Evolutionary conservation across 192 early-diverging fungal species (phyloP).

Genomic region (Backusella sp.): DNA sequence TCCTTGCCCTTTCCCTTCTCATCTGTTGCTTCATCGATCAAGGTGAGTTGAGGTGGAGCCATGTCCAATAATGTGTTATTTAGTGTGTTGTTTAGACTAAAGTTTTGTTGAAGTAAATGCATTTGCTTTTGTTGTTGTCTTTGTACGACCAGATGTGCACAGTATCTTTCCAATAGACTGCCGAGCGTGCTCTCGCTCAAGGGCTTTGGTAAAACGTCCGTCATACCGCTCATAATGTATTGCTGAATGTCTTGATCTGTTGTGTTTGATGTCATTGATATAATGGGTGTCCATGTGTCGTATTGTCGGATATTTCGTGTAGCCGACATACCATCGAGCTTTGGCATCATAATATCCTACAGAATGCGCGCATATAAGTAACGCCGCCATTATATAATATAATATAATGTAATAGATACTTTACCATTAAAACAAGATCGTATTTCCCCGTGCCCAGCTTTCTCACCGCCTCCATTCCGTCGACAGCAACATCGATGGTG

Average conservation of each 20-base stretch:
- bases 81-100: neutral
- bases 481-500: slow-evolving; percentile 64
- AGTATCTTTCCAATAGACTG: slow-evolving; percentile 57
- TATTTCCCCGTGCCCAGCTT: slow-evolving; percentile 61
- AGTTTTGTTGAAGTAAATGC: slow-evolving; percentile 13
- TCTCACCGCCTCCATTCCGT: slow-evolving; percentile 65
- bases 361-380: neutral
- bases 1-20: neutral
- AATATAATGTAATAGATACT: neutral
- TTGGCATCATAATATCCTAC: slow-evolving; percentile 73
- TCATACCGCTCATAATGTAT: slow-evolving; percentile 71
- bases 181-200: slow-evolving; percentile 48
- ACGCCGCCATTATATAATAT: neutral
- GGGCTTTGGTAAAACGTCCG: slow-evolving; percentile 66
- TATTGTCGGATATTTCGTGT: slow-evolving; percentile 67
- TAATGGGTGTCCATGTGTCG: slow-evolving; percentile 67
- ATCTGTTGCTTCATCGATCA: neutral
- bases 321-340: slow-evolving; percentile 66
- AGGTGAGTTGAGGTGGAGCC: neutral
- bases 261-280: slow-evolving; percentile 73
- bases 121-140: slow-evolving; percentile 6
- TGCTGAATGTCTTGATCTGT: slow-evolving; percentile 59
- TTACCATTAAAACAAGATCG: slow-evolving; percentile 72
- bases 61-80: neutral
- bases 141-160: slow-evolving; percentile 42